These are phyloP conservation scores for Pythium brassicae DNA, from an alignment of 352 stramenopile genomes.

Conservation along the genomic window DNA sequence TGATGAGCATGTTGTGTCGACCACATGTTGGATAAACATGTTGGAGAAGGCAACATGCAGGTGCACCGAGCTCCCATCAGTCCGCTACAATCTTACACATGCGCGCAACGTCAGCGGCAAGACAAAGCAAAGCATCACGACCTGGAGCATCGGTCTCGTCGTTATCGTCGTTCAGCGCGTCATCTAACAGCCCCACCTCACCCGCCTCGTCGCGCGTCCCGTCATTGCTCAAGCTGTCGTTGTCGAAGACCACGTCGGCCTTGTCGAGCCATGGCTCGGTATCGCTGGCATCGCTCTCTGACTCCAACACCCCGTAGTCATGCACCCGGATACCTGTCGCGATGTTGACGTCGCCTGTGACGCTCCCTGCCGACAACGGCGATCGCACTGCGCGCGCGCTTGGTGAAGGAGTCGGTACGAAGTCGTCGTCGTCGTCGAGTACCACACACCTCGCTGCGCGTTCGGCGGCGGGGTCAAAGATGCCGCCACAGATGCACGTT, in stretches of 20 bases:
- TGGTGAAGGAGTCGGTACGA: too few species aligned
- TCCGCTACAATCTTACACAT: background rate
- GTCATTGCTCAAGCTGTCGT: too few species aligned
- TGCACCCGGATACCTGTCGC: background rate
- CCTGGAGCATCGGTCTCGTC: background rate
- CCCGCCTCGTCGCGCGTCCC: too few species aligned
- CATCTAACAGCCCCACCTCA: background rate
- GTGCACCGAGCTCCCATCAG: background rate
- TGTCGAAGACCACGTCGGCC: too few species aligned
- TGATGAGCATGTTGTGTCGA: background rate
- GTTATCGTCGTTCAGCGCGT: background rate
- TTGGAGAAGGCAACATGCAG: too few species aligned
- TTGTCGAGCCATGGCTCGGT: background rate
- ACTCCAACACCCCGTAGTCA: background rate
- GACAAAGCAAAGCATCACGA: background rate
- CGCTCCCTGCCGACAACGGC: too few species aligned
- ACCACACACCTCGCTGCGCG: too few species aligned
- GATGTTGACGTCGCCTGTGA: background rate
- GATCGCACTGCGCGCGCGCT: too few species aligned
- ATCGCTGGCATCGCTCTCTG: background rate
- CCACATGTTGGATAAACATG: background rate
- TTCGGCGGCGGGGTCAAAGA: too few species aligned
- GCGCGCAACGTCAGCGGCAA: background rate
- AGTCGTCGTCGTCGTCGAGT: too few species aligned
- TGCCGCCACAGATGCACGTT: too few species aligned